Conservation (phyloP, 768 basidiomycete genomes). For the Gloeopeniophorella convolvens region DNA sequence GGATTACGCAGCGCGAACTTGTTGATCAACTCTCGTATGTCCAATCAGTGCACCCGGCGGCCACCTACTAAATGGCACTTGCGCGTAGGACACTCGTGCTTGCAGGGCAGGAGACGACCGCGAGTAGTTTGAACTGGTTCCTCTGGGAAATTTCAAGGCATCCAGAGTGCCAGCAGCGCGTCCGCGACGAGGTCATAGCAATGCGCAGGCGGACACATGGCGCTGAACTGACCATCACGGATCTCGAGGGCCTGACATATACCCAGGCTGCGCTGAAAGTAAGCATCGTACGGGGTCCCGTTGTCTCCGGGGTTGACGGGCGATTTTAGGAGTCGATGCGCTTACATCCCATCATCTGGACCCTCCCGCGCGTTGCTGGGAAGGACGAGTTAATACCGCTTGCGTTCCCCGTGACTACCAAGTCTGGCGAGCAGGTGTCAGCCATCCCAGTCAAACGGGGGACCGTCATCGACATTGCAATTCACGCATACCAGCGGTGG, state of each 20-base stretch:
- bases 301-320: too few species aligned
- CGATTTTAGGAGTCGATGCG: slow-evolving; percentile 17
- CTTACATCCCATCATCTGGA: slow-evolving; percentile 14
- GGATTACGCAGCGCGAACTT: too few species aligned
- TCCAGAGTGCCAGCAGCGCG: slow-evolving; percentile 12
- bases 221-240: slow-evolving; percentile 2
- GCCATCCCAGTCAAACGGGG: slow-evolving; percentile 15
- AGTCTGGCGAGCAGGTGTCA: slow-evolving; percentile 8
- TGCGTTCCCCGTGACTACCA: slow-evolving; percentile 13
- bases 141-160: slow-evolving; percentile 20
- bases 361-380: slow-evolving; percentile 1
- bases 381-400: slow-evolving; percentile 10
- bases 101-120: slow-evolving; percentile 23
- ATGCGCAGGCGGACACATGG: not conserved
- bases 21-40: too few species aligned
- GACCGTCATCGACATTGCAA: slow-evolving; percentile 6
- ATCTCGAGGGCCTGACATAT: slow-evolving; percentile 13
- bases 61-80: too few species aligned
- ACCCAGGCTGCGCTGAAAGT: slow-evolving; percentile 16
- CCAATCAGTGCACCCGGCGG: too few species aligned
- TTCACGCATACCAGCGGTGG: slow-evolving; percentile 12
- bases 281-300: not conserved
- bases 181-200: slow-evolving; percentile 18
- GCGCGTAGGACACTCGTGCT: slow-evolving; percentile 15
- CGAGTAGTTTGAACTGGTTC: slow-evolving; percentile 14